These are phyloP conservation scores for Lignosus rhinocerotis DNA, from an alignment of 1,284 basidiomycete species.

Conservation along the genomic window DNA sequence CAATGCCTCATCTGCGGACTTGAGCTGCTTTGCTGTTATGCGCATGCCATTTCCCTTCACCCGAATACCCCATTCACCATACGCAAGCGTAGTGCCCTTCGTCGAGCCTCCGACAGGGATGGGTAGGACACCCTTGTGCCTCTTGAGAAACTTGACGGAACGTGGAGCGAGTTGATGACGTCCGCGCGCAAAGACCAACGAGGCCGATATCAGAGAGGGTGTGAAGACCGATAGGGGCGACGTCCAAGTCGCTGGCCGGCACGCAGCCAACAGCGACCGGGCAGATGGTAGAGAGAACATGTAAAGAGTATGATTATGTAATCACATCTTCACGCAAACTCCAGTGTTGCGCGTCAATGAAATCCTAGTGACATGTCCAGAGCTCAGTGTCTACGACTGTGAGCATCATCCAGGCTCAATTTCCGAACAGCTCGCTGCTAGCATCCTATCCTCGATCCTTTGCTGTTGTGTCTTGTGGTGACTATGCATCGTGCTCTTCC, in stretches of 20 bases:
- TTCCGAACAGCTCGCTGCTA: background rate
- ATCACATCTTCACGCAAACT: background rate
- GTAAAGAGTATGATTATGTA: constrained; percentile 14
- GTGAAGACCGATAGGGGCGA: constrained; percentile 12
- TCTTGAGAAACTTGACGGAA: constrained; percentile 79
- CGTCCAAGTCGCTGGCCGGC: constrained; percentile 25
- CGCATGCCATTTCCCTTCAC: constrained; percentile 83
- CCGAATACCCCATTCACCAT: constrained; percentile 90
- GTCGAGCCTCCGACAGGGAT: constrained; percentile 88
- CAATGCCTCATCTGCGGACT: constrained; percentile 85
- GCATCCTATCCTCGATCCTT: background rate
- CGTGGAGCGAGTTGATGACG: constrained; percentile 78
- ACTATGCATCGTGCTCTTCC: constrained; percentile 1
- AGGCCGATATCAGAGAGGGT: constrained; percentile 9
- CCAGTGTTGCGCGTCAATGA: background rate
- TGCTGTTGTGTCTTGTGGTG: background rate
- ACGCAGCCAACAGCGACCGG: constrained; percentile 33
- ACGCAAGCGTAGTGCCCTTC: constrained; percentile 91
- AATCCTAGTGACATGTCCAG: background rate
- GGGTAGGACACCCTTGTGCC: constrained; percentile 86
- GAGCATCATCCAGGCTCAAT: background rate
- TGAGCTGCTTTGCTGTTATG: constrained; percentile 90
- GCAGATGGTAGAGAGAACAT: constrained; percentile 36
- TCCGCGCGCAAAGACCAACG: constrained; percentile 31
- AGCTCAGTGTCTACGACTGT: too few species aligned